phyloP scores from a whole-genome alignment of 331 rosid species.

The Acacia concinna region DNA sequence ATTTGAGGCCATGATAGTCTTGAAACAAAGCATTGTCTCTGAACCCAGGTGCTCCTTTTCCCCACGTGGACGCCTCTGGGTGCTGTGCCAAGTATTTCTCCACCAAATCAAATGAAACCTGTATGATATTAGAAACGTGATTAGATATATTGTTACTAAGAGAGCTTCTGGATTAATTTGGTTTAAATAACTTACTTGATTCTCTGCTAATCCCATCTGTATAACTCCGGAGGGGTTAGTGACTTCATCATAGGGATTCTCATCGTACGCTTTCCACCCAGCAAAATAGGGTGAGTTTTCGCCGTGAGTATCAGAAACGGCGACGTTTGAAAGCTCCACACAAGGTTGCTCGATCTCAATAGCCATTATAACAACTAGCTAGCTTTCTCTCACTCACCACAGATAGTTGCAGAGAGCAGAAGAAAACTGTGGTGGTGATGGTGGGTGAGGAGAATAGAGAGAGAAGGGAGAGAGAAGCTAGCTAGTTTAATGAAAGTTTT shows the following conservation, averaged over 20 bases:
- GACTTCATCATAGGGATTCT: conserved; percentile 68
- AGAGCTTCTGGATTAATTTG: neutral
- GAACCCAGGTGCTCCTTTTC: conserved; percentile 58
- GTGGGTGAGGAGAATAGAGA: conserved; percentile 13
- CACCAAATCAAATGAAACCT: conserved; percentile 90
- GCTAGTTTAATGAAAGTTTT: conserved; percentile 29
- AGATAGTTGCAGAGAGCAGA: conserved; percentile 21
- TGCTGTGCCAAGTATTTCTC: conserved; percentile 69
- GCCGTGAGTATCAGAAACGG: conserved; percentile 84
- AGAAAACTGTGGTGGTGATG: conserved; percentile 26
- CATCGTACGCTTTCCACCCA: conserved; percentile 96
- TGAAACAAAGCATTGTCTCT: conserved; percentile 92
- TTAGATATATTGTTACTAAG: neutral
- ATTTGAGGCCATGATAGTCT: conserved; percentile 83
- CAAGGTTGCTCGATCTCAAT: conserved; percentile 47
- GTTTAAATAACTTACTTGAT: conserved; percentile 62
- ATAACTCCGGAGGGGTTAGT: conserved; percentile 75
- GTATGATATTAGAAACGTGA: neutral
- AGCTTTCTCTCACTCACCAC: conserved; percentile 24
- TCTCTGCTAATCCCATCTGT: conserved; percentile 95
- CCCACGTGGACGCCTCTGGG: conserved; percentile 54
- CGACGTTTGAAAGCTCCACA: conserved; percentile 66
- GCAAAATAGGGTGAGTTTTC: conserved; percentile 95
- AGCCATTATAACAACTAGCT: conserved; percentile 44
- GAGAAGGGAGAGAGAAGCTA: conserved; percentile 14